phyloP scores from a whole-genome alignment of 2,329 filamentous ascomycete species.

The Paracorniculantispora psalliotae region DNA sequence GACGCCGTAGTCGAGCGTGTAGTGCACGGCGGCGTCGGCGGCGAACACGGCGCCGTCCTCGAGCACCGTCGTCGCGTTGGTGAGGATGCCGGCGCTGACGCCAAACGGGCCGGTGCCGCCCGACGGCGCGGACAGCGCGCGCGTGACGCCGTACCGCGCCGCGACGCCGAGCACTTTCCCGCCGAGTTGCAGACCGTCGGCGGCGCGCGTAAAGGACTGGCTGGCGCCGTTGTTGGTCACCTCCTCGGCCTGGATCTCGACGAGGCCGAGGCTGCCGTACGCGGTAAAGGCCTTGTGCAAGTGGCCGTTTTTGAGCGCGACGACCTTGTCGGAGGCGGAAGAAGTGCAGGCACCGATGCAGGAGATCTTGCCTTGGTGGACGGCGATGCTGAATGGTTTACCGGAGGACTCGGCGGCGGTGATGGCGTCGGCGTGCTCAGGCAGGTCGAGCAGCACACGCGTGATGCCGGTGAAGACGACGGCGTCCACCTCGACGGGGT shows the following conservation, averaged over 20 bases:
- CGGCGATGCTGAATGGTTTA: conserved; percentile 41
- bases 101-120: conserved; percentile 44
- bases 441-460: conserved; percentile 16
- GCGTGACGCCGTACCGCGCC: conserved; percentile 52
- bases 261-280: conserved; percentile 55
- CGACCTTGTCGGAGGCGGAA: conserved; percentile 29
- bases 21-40: conserved; percentile 52
- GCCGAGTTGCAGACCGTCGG: conserved; percentile 52
- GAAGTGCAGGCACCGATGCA: conserved; percentile 52
- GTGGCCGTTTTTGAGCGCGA: conserved; percentile 54
- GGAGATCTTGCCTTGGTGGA: conserved; percentile 48
- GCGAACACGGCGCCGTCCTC: conserved; percentile 48
- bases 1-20: conserved; percentile 44
- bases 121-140: conserved; percentile 52
- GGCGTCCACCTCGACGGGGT: conserved; percentile 32
- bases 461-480: conserved; percentile 44
- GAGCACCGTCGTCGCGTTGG: conserved; percentile 42
- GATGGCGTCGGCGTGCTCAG: conserved; percentile 14
- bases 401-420: conserved; percentile 11
- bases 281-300: conserved; percentile 58
- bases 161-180: conserved; percentile 52
- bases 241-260: conserved; percentile 56
- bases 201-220: conserved; percentile 50
- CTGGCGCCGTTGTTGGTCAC: conserved; percentile 48
- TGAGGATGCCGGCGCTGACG: conserved; percentile 54